A percentile compares a stretch with the other conserved stretches of the same genome.
Evolutionary conservation across 345 rosid species (phyloP).

Genomic region (Boechera divaricarpa): DNA sequence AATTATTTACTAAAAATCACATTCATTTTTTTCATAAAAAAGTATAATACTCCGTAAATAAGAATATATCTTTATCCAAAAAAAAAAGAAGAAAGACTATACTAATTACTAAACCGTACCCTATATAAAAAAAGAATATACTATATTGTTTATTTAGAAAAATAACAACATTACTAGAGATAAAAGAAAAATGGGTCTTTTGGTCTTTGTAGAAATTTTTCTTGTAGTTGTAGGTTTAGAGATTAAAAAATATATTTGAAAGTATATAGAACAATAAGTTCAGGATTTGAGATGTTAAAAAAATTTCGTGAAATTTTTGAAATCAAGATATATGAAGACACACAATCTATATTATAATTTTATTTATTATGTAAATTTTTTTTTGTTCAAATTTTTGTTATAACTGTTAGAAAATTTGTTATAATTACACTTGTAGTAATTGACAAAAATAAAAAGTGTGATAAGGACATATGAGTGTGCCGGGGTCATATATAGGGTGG

Average conservation of each 20-base stretch:
- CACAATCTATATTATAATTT: not conserved
- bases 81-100: no score
- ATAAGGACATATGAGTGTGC: constrained; percentile 28
- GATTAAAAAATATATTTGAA: not conserved
- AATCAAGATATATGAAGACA: constrained; percentile 8
- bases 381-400: no score
- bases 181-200: no score
- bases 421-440: not conserved
- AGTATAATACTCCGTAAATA: no score
- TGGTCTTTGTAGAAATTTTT: no score
- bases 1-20: no score
- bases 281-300: not conserved
- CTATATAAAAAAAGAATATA: no score
- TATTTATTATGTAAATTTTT: not conserved
- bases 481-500: not conserved
- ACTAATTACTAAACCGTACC: no score
- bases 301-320: not conserved
- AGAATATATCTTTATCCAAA: no score
- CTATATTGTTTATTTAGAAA: no score
- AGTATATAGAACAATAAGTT: not conserved
- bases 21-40: no score
- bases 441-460: not conserved
- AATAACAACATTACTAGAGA: no score
- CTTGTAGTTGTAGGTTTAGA: not conserved
- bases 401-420: not conserved